A percentile compares a stretch with the other conserved stretches of the same genome.
These are phyloP conservation scores for Chaetomium sp. DNA, from an alignment of 2,329 filamentous ascomycete genomes.

Conservation along the genomic window DNA sequence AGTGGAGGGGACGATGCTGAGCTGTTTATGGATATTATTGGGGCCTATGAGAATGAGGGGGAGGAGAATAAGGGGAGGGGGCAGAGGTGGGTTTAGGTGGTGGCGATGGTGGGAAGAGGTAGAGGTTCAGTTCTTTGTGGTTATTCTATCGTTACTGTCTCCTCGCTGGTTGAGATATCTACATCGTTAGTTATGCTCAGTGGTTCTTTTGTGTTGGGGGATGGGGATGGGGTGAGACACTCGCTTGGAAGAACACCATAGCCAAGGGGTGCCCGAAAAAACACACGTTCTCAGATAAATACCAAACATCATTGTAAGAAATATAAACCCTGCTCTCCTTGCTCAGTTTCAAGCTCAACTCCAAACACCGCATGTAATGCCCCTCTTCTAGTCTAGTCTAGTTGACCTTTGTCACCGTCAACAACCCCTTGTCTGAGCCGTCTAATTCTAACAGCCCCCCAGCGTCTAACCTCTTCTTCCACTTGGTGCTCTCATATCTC, in stretches of 20 bases:
- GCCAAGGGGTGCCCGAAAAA: neutral
- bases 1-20: constrained; percentile 23
- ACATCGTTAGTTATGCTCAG: neutral
- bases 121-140: neutral
- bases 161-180: neutral
- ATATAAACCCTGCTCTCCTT: neutral
- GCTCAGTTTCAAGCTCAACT: neutral
- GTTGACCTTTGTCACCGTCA: constrained; percentile 56
- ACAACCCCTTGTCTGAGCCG: constrained; percentile 48
- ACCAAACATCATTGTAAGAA: neutral
- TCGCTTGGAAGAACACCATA: neutral
- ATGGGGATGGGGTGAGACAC: neutral
- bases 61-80: neutral
- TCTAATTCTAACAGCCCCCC: constrained; percentile 57
- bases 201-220: neutral
- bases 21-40: constrained; percentile 30
- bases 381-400: constrained; percentile 33
- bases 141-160: neutral
- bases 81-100: neutral
- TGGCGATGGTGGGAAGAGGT: no score
- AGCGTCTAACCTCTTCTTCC: constrained; percentile 71
- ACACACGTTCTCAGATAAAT: neutral
- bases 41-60: constrained; percentile 13
- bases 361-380: neutral
- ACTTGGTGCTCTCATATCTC: constrained; percentile 72